These are phyloP conservation scores for Lactarius tabidus DNA, from an alignment of 768 basidiomycete species.

Conservation along the genomic window DNA sequence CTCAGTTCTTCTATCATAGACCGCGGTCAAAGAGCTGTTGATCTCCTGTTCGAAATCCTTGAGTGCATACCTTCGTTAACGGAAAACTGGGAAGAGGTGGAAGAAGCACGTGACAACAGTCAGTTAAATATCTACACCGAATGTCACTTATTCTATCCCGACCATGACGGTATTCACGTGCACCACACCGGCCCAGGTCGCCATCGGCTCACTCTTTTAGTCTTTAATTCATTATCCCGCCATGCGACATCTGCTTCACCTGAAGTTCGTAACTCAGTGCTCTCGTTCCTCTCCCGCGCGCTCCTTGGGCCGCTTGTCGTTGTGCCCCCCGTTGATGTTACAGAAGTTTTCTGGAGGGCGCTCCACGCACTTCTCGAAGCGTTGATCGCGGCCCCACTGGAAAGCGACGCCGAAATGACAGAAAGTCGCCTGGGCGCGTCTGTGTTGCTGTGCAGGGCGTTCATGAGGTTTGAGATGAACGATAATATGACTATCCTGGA, in stretches of 20 bases:
- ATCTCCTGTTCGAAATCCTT: constrained; percentile 71
- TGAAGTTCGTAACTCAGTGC: constrained; percentile 40
- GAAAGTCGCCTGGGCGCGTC: constrained; percentile 87
- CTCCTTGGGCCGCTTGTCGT: constrained; percentile 24
- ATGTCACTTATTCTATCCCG: background rate
- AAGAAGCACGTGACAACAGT: constrained; percentile 44
- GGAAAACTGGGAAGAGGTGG: constrained; percentile 39
- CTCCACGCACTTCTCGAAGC: constrained; percentile 92
- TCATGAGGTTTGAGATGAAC: constrained; percentile 87
- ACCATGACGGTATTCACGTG: too few species aligned
- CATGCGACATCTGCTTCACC: constrained; percentile 19
- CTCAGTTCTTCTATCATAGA: constrained; percentile 70
- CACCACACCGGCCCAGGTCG: background rate
- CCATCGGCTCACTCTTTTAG: constrained; percentile 25
- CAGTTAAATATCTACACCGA: constrained; percentile 1
- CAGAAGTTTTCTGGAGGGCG: constrained; percentile 83
- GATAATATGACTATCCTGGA: constrained; percentile 54
- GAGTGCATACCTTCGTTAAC: constrained; percentile 58
- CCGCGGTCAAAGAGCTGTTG: constrained; percentile 78
- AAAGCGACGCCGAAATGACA: constrained; percentile 76
- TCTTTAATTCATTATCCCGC: constrained; percentile 19
- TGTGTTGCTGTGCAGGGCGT: constrained; percentile 89
- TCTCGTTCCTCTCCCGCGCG: constrained; percentile 51
- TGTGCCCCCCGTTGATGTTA: constrained; percentile 55
- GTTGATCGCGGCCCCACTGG: constrained; percentile 81